Percentiles rank a stretch among this genome's conserved stretches.
Conservation (phyloP, 768 basidiomycete species). For the Chalciporus pseudorubinellus region DNA sequence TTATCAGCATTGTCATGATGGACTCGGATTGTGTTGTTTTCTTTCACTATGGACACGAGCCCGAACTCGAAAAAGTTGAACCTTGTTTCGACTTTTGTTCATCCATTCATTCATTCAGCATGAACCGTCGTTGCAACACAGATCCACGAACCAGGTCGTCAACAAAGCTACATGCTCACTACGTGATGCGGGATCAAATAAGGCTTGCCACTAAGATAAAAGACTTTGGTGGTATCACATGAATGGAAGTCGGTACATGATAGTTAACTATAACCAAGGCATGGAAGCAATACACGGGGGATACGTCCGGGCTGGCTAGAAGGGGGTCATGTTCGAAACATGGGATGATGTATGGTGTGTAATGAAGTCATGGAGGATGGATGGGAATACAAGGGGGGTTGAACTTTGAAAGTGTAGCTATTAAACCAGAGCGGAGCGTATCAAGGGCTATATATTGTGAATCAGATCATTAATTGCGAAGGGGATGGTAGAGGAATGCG, state of each 20-base stretch:
- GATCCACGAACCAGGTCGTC: too few species aligned
- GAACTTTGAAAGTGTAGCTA: constrained; percentile 1
- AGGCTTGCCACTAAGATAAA: too few species aligned
- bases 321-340: constrained; percentile 2
- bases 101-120: too few species aligned
- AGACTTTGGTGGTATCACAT: constrained; percentile 1
- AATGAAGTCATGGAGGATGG: constrained; percentile 10
- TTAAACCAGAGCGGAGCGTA: constrained; percentile 9
- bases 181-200: too few species aligned
- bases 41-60: too few species aligned
- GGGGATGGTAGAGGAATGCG: background rate
- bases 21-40: too few species aligned
- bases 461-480: background rate
- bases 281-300: constrained; percentile 13
- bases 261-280: constrained; percentile 7
- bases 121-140: too few species aligned
- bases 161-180: too few species aligned
- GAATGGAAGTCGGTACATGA: constrained; percentile 10
- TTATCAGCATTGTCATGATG: too few species aligned
- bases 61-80: too few species aligned
- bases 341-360: constrained; percentile 12
- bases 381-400: background rate
- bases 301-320: background rate
- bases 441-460: constrained; percentile 8
- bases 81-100: too few species aligned